Base-by-base conservation (phyloP, 345 rosid species). In the Arabidopsis arenosa region DNA sequence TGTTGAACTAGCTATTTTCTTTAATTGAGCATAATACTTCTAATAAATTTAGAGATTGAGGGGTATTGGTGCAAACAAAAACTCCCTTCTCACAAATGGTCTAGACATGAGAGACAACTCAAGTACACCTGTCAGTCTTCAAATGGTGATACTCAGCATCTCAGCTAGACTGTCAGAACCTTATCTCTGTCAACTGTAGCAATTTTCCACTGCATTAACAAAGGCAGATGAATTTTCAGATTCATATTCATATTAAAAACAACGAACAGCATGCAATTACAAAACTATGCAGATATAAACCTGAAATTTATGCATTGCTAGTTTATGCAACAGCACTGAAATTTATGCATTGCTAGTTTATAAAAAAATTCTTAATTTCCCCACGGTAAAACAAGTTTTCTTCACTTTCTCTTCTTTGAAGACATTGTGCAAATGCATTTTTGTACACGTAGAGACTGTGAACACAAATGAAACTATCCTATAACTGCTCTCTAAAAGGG, bases 161-260 rank as follows among this genome's bases (percentile, higher is more conserved):
- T n/a, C 69, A 73, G n/a, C 53, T 7, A 2, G 30, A 28, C 30
- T 28, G 30, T 28, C 30, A 28, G 30, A 61, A 61, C n/a, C 23
- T 37, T 15, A 26, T 76, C 81, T 59, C 44, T 9, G 63, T 18
- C 74, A 72, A 79, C 53, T 79, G 84, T 84, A 83, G 79, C 88
- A 84, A 85, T 68, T 80, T 84, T 73, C 88, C 86, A 80, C 81
- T 86, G 84, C 88, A 80, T 37, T 81, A 83, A 79, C 76, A 69
- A 80, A 40, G 78, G 35, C 2, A 60, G 47, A 70, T 47, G 80
- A 71, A 73, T 43, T 73, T 49, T 76, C 63, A 77, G 66, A 72
- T 73, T 75, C 58, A 60, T 39, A 33, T 26, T 21, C 17, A 68
- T 69, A 49, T 70, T 45, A 64, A 51, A 75, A 36, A 58, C 76